Evolutionary conservation across 1,284 basidiomycete genomes (phyloP).

Genomic region (Malassezia dermatis): DNA sequence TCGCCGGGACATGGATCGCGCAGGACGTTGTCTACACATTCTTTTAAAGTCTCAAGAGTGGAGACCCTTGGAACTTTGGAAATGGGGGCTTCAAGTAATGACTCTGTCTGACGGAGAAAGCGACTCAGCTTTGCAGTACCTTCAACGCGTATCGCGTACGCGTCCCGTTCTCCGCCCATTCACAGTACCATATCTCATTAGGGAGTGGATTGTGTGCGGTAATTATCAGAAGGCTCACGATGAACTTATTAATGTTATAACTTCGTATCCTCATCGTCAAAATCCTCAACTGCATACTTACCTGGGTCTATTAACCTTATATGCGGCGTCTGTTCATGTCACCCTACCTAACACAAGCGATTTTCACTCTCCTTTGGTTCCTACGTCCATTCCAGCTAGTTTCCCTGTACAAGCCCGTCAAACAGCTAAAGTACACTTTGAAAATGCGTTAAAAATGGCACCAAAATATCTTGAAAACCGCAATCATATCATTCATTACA

Average conservation of each 20-base stretch:
- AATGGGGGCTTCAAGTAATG: constrained; percentile 7
- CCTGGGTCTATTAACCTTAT: constrained; percentile 11
- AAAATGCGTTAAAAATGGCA: constrained; percentile 15
- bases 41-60: constrained; percentile 11
- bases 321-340: neutral
- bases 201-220: neutral
- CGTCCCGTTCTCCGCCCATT: constrained; percentile 9
- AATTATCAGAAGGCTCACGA: constrained; percentile 6
- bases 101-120: neutral
- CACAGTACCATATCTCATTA: constrained; percentile 1
- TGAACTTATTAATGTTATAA: constrained; percentile 11
- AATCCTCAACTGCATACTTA: constrained; percentile 15
- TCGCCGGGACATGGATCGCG: constrained; percentile 4
- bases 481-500: neutral
- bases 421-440: constrained; percentile 9
- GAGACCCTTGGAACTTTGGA: constrained; percentile 15
- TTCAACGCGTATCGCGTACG: constrained; percentile 1
- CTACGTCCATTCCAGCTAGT: neutral
- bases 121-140: neutral
- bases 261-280: constrained; percentile 9
- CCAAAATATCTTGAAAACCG: neutral
- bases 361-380: neutral
- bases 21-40: constrained; percentile 1
- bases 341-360: no score
- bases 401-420: neutral